Evolutionary conservation across 1,284 basidiomycete species (phyloP).

Genomic region (Leucoagaricus sp.): DNA sequence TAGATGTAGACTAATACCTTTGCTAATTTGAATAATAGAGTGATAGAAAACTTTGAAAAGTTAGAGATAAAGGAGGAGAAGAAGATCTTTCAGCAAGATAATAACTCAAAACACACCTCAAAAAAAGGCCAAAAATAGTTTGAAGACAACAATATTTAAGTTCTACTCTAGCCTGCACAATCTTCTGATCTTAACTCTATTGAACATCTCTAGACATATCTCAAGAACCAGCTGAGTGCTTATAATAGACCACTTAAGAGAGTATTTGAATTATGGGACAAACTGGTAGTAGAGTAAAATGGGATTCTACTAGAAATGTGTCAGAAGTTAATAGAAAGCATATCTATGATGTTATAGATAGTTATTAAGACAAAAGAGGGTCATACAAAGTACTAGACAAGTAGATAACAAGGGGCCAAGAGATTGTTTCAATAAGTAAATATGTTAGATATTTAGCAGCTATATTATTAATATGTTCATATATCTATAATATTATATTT

Average conservation of each 20-base stretch:
- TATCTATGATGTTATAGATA: too few relatives aligned
- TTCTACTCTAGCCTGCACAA: conserved; percentile 31
- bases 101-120: conserved; percentile 31
- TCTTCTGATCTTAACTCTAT: conserved; percentile 38
- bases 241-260: conserved; percentile 18
- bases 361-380: too few relatives aligned
- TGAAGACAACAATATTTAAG: conserved; percentile 23
- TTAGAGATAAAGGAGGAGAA: conserved; percentile 16
- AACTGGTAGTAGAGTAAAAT: too few relatives aligned
- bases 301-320: too few relatives aligned
- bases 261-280: too few relatives aligned
- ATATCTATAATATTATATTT: too few relatives aligned
- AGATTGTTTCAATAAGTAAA: too few relatives aligned
- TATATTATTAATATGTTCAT: too few relatives aligned
- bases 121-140: conserved; percentile 30
- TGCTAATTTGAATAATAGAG: conserved; percentile 30
- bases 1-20: conserved; percentile 33
- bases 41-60: conserved; percentile 21
- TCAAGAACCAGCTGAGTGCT: conserved; percentile 22
- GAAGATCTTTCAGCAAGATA: conserved; percentile 35
- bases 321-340: too few relatives aligned
- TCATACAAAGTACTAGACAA: too few relatives aligned
- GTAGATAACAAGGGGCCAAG: too few relatives aligned
- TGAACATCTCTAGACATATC: conserved; percentile 35
- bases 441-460: too few relatives aligned